phyloP scores from a whole-genome alignment of 768 basidiomycete genomes.

The Phaeolepiota aurea region DNA sequence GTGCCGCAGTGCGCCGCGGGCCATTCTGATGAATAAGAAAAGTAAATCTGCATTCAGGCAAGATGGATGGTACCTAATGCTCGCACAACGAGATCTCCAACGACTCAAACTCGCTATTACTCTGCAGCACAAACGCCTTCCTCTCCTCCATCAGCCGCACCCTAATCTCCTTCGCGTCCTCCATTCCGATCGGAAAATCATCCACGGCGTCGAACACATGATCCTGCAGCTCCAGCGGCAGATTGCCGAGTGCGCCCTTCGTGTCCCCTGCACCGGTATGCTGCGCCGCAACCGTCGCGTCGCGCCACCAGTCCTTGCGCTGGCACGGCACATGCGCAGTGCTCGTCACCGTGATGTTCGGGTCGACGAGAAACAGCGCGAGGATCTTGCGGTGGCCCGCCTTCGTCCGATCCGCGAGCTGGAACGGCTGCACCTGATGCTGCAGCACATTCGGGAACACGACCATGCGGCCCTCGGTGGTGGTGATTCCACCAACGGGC shows the following conservation, averaged over 20 bases:
- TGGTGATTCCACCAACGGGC: constrained; percentile 22
- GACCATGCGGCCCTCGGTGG: constrained; percentile 24
- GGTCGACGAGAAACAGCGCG: constrained; percentile 34
- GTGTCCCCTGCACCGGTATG: too few relatives aligned
- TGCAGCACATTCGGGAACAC: constrained; percentile 35
- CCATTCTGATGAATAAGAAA: too few relatives aligned
- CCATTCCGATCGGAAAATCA: constrained; percentile 16
- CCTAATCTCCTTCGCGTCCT: constrained; percentile 18
- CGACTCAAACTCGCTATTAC: constrained; percentile 9
- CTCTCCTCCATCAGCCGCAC: constrained; percentile 22
- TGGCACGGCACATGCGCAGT: constrained; percentile 22
- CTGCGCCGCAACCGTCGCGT: constrained; percentile 8
- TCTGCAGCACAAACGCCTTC: constrained; percentile 11
- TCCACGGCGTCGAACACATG: constrained; percentile 13
- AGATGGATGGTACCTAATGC: too few relatives aligned
- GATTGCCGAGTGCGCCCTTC: constrained; percentile 4
- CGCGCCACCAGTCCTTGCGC: constrained; percentile 20
- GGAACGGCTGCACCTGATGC: constrained; percentile 29
- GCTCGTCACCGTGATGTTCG: constrained; percentile 17
- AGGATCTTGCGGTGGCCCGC: constrained; percentile 36
- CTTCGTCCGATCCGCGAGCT: constrained; percentile 24
- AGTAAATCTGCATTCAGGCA: too few relatives aligned
- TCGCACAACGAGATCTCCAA: too few relatives aligned
- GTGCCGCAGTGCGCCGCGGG: too few relatives aligned
- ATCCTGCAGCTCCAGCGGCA: constrained; percentile 18